phyloP scores from a whole-genome alignment of 495 filamentous ascomycete genomes.

The Hypoxylon lenormandii region DNA sequence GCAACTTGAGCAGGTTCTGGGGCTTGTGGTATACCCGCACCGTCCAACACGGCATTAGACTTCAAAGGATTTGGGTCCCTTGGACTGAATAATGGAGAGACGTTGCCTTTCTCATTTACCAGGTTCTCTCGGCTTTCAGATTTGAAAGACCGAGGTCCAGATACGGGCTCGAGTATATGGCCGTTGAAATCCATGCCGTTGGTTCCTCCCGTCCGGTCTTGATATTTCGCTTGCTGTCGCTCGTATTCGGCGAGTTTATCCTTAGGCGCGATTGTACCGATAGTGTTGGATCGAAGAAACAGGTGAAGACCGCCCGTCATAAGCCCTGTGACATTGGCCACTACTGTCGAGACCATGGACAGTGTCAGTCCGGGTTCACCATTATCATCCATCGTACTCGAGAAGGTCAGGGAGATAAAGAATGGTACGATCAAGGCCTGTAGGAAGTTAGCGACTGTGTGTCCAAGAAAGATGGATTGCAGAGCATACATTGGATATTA shows the following conservation, averaged over 20 bases:
- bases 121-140: conserved; percentile 54
- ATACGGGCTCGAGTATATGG: conserved; percentile 52
- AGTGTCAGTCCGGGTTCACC: conserved; percentile 49
- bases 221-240: conserved; percentile 51
- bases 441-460: conserved; percentile 31
- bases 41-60: conserved; percentile 51
- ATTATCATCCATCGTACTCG: conserved; percentile 39
- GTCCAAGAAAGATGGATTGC: neutral
- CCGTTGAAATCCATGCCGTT: conserved; percentile 48
- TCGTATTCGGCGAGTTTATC: conserved; percentile 59
- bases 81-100: conserved; percentile 20
- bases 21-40: conserved; percentile 40
- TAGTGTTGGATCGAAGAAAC: conserved; percentile 61
- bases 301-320: conserved; percentile 63
- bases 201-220: conserved; percentile 41
- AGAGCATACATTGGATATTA: conserved; percentile 58
- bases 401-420: conserved; percentile 56
- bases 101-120: conserved; percentile 30
- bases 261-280: conserved; percentile 56
- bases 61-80: conserved; percentile 49
- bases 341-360: conserved; percentile 61
- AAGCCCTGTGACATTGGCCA: conserved; percentile 62
- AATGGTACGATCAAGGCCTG: conserved; percentile 60
- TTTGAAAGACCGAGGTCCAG: conserved; percentile 44
- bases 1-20: conserved; percentile 52